Evolutionary conservation across 148 eudicot species (phyloP).

Genomic region (Silene conica): DNA sequence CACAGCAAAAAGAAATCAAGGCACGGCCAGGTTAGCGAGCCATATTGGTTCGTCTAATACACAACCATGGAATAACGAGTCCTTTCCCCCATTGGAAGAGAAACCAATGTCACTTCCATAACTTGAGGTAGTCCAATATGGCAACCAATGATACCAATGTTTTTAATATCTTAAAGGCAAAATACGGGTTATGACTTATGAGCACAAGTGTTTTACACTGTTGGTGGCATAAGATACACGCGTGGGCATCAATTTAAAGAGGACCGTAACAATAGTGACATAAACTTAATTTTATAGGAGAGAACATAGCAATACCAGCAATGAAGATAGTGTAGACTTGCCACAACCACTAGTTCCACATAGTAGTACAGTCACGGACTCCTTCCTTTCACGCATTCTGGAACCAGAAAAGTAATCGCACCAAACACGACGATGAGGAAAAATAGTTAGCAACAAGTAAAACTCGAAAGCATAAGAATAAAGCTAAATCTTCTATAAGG

Average conservation of each 20-base stretch:
- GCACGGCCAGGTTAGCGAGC: too few relatives aligned
- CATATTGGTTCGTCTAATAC: too few relatives aligned
- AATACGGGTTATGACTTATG: too few relatives aligned
- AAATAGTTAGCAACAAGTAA: neutral
- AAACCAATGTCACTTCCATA: too few relatives aligned
- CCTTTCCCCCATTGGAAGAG: too few relatives aligned
- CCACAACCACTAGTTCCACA: conserved; percentile 99
- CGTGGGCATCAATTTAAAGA: too few relatives aligned
- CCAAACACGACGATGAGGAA: neutral
- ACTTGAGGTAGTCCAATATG: neutral
- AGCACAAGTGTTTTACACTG: too few relatives aligned
- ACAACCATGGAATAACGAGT: too few relatives aligned
- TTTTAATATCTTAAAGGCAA: neutral
- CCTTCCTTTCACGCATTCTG: conserved; percentile 90
- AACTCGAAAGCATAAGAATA: neutral
- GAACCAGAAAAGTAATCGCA: conserved; percentile 26
- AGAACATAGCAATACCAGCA: conserved; percentile 51
- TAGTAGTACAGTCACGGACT: conserved; percentile 74
- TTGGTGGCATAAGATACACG: neutral
- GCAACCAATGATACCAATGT: neutral
- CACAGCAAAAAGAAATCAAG: too few relatives aligned
- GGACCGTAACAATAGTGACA: too few relatives aligned
- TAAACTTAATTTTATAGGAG: neutral
- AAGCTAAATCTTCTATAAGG: too few relatives aligned
- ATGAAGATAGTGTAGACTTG: conserved; percentile 88